Percentiles rank a stretch among this genome's conserved stretches.
These are phyloP conservation scores for Paraglomus brasilianum DNA, from an alignment of 192 early-diverging fungal genomes.

Conservation along the genomic window DNA sequence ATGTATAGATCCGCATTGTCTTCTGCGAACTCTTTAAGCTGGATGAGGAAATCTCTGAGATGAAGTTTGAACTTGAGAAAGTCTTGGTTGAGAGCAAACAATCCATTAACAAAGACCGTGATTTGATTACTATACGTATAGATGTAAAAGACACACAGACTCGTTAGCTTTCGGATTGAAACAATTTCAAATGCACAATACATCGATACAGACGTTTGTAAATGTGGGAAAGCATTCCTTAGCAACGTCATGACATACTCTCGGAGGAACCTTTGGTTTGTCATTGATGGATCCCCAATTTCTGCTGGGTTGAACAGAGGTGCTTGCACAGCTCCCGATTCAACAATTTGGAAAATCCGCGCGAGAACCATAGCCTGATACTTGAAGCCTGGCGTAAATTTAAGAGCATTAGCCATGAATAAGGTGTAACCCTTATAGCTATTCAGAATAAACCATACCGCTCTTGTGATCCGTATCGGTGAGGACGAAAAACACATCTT, in stretches of 20 bases:
- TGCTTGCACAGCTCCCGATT: conserved; percentile 75
- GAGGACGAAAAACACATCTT: conserved; percentile 96
- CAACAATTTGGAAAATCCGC: conserved; percentile 86
- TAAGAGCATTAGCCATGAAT: neutral
- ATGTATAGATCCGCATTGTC: conserved; percentile 82
- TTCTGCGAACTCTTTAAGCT: conserved; percentile 90
- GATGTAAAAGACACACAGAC: neutral
- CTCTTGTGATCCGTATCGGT: conserved; percentile 97
- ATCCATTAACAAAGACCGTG: conserved; percentile 78
- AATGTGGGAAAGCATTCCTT: conserved; percentile 86
- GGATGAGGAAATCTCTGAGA: conserved; percentile 95
- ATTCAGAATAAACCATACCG: conserved; percentile 49
- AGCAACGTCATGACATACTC: conserved; percentile 85
- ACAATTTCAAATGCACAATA: conserved; percentile 4
- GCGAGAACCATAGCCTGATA: conserved; percentile 87
- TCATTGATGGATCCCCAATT: conserved; percentile 71
- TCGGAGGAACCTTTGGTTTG: conserved; percentile 77
- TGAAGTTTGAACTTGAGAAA: conserved; percentile 86
- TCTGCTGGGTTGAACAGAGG: conserved; percentile 82
- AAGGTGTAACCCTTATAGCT: neutral
- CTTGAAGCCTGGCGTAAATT: conserved; percentile 73
- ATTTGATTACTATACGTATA: conserved; percentile 67
- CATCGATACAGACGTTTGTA: conserved; percentile 64
- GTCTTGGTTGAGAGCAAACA: conserved; percentile 85
- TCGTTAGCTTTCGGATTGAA: neutral